A percentile compares a stretch with the other conserved stretches of the same genome.
These are phyloP conservation scores for Nemania abortiva DNA, from an alignment of 2,329 filamentous ascomycete species.

Conservation along the genomic window DNA sequence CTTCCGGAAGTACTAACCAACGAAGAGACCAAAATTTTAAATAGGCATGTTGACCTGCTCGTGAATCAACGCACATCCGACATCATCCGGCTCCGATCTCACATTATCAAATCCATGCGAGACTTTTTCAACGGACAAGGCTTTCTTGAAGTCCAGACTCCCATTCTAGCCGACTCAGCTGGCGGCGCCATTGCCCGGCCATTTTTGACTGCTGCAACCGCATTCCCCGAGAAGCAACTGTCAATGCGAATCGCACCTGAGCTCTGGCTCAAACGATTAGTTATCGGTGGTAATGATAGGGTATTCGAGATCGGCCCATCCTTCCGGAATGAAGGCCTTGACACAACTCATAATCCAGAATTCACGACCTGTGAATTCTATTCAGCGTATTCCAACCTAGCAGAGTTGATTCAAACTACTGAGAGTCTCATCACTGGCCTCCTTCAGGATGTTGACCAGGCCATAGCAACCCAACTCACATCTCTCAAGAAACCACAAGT, in stretches of 20 bases:
- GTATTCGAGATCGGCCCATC: constrained; percentile 94
- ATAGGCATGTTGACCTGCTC: constrained; percentile 88
- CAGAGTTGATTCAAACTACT: constrained; percentile 80
- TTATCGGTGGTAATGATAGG: constrained; percentile 87
- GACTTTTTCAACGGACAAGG: constrained; percentile 76
- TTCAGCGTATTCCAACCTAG: constrained; percentile 82
- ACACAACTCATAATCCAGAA: constrained; percentile 94
- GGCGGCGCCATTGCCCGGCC: constrained; percentile 90
- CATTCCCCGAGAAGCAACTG: constrained; percentile 77
- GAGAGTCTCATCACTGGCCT: constrained; percentile 76
- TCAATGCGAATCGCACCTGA: constrained; percentile 92
- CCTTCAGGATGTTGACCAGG: constrained; percentile 61
- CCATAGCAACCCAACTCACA: constrained; percentile 59
- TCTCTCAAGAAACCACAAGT: constrained; percentile 63
- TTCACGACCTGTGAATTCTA: constrained; percentile 99
- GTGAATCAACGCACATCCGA: constrained; percentile 77
- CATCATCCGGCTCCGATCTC: constrained; percentile 78
- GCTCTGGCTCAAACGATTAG: constrained; percentile 91
- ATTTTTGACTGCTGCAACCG: constrained; percentile 83
- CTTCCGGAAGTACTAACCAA: constrained; percentile 79
- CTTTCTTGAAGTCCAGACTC: constrained; percentile 92
- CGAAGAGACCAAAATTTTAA: constrained; percentile 77
- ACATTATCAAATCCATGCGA: constrained; percentile 79
- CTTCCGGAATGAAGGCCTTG: constrained; percentile 94
- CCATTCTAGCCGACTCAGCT: constrained; percentile 83